Evolutionary conservation across 768 basidiomycete genomes (phyloP).

Genomic region (Leccinum variicolor): DNA sequence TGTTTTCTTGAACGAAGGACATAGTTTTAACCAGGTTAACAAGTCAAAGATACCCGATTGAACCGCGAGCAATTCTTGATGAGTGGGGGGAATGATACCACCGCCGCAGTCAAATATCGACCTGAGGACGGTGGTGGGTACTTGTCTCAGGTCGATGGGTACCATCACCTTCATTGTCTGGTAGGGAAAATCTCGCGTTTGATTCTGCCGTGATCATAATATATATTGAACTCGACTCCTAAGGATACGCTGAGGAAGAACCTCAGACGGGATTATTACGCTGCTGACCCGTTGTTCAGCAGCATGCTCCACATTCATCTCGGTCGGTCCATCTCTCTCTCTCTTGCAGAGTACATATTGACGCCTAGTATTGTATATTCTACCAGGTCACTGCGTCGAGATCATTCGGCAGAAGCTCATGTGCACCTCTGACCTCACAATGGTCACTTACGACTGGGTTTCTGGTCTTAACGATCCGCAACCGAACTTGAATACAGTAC

Average conservation of each 20-base stretch:
- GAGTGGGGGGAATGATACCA: slow-evolving; percentile 1
- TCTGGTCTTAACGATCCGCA: background rate
- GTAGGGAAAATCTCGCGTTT: background rate
- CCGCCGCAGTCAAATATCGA: slow-evolving; percentile 1
- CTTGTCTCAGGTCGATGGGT: slow-evolving; percentile 8
- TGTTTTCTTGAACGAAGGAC: background rate
- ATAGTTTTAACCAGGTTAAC: background rate
- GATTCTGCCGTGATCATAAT: background rate
- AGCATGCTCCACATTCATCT: background rate
- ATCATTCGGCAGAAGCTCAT: slow-evolving; percentile 1
- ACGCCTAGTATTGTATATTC: too few species aligned
- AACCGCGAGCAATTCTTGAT: slow-evolving; percentile 5
- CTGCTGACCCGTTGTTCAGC: background rate
- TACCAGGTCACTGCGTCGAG: background rate
- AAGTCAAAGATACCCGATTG: slow-evolving; percentile 6
- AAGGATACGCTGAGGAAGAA: background rate
- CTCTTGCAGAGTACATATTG: too few species aligned
- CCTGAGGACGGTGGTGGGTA: slow-evolving; percentile 12
- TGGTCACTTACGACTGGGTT: slow-evolving; percentile 1
- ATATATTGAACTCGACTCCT: too few species aligned
- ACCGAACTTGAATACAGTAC: background rate
- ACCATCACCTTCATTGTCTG: slow-evolving; percentile 9
- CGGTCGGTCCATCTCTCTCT: background rate
- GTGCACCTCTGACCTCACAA: background rate
- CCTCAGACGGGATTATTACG: background rate